A percentile compares a stretch with the other conserved stretches of the same genome.
Evolutionary conservation across 805 yeast species (phyloP).

Genomic region (Cyberlindnera euphorbiiphila): DNA sequence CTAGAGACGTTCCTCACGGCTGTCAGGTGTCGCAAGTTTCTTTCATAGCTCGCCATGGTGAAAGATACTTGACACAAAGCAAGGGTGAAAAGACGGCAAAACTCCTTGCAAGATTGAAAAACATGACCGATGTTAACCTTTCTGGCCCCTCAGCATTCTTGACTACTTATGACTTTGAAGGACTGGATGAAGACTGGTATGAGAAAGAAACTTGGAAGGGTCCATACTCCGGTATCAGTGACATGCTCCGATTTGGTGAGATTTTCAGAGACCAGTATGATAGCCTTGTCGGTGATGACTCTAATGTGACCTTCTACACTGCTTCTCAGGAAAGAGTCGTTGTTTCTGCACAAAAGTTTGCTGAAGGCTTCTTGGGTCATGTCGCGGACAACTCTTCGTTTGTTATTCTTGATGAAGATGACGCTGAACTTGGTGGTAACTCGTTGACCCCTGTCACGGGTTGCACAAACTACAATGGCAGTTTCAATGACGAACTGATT

Average conservation of each 20-base stretch:
- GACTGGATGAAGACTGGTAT: conserved; percentile 34
- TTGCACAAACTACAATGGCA: conserved; percentile 37
- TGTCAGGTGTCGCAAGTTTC: conserved; percentile 54
- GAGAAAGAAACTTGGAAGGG: conserved; percentile 51
- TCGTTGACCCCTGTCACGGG: conserved; percentile 48
- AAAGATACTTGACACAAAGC: conserved; percentile 42
- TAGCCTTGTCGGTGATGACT: conserved; percentile 31
- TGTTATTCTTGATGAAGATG: conserved; percentile 42
- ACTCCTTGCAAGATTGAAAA: conserved; percentile 32
- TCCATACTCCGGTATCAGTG: conserved; percentile 49
- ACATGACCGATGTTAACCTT: conserved; percentile 26
- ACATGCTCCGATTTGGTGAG: conserved; percentile 47
- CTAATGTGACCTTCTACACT: conserved; percentile 47
- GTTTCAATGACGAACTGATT: conserved; percentile 28
- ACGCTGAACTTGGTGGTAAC: conserved; percentile 48
- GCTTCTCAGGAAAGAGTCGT: conserved; percentile 53
- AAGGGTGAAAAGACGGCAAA: conserved; percentile 19
- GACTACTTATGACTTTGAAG: conserved; percentile 44
- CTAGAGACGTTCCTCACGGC: conserved; percentile 45
- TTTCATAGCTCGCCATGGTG: conserved; percentile 53
- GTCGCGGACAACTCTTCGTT: conserved; percentile 39
- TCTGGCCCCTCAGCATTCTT: conserved; percentile 20
- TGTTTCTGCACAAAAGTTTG: conserved; percentile 52
- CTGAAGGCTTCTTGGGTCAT: conserved; percentile 47
- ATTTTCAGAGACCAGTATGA: conserved; percentile 46